These are phyloP conservation scores for Oryza australiensis DNA, from an alignment of 176 grass and related monocot genomes.

Conservation along the genomic window DNA sequence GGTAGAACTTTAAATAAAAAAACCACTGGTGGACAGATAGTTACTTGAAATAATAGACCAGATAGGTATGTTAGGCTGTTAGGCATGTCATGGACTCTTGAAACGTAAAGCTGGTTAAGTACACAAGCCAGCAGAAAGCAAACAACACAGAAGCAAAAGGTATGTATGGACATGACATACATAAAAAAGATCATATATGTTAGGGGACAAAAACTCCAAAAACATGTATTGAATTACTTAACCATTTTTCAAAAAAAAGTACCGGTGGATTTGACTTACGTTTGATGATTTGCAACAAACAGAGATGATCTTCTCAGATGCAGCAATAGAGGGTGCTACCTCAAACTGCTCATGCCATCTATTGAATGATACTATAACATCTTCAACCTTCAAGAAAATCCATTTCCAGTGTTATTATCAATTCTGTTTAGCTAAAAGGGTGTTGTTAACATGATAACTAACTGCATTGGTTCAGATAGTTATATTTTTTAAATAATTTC, in stretches of 20 bases:
- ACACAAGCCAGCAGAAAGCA: background rate
- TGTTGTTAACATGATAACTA: conserved; percentile 26
- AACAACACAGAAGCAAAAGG: background rate
- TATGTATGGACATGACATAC: background rate
- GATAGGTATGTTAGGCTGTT: background rate
- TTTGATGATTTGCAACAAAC: conserved; percentile 63
- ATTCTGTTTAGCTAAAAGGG: conserved; percentile 18
- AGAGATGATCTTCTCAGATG: conserved; percentile 60
- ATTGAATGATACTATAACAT: conserved; percentile 54
- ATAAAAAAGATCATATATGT: conserved; percentile 24
- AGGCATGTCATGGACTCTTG: background rate
- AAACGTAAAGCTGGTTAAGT: background rate
- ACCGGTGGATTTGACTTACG: conserved; percentile 46
- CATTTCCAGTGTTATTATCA: conserved; percentile 19
- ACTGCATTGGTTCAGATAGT: conserved; percentile 19
- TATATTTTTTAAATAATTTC: background rate
- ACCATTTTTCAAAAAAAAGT: background rate
- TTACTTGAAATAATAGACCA: conserved; percentile 20
- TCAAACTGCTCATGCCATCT: conserved; percentile 78
- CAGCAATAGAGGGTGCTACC: conserved; percentile 49
- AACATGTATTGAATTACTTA: background rate
- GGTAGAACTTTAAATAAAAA: conserved; percentile 22
- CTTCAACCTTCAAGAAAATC: conserved; percentile 76
- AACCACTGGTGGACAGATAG: background rate
- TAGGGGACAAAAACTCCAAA: background rate